Base-by-base conservation (phyloP, 805 yeast genomes). In the Candida sanyiensis region DNA sequence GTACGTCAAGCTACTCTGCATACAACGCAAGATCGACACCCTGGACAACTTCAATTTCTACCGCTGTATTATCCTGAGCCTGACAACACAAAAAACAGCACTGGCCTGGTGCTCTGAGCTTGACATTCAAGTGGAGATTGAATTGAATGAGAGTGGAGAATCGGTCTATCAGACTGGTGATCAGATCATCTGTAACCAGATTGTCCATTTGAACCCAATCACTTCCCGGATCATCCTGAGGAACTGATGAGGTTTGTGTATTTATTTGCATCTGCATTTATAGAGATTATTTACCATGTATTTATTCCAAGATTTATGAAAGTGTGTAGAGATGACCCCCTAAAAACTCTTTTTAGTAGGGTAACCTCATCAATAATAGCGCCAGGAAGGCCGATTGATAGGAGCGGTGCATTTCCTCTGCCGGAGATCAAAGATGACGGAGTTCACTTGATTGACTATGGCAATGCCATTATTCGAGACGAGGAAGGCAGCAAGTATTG, bases 51-150 rank as follows among this genome's bases (percentile, higher is more conserved):
- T 43, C 42, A 26, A 40, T 22, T 37, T 43, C 22, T 43, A 43
- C 28, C 29, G 46, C 28, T 43, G 46, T 31, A 29, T 43, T 18
- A 37, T 43, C 6, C 20, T 43, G 19, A 37, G 26, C 12, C 18
- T 41, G 4, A 26, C 28, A n/a, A 25, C 44, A 5, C 23, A 21
- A 6, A 18, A 37, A 4, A 20, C 28, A 5, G 40, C 44, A 5
- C 23, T 28, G 9, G 46, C 44, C 2, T 43, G 44, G 38, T 43
- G 46, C 17, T 40, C 40, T 28, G 46, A 43, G 6, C 24, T 43
- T 11, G 37, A 28, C 2, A 11, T 43, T 15, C 44, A 43, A 31
- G 46, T 43, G 26, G 37, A 40, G 6, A 37, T 43, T 17, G 28
- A 38, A 13, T 32, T 38, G 7, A 30, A 33, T 7, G 19, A 17